Evolutionary conservation across 371 early-diverging fungal genomes (phyloP).

Genomic region (Nematocida major): DNA sequence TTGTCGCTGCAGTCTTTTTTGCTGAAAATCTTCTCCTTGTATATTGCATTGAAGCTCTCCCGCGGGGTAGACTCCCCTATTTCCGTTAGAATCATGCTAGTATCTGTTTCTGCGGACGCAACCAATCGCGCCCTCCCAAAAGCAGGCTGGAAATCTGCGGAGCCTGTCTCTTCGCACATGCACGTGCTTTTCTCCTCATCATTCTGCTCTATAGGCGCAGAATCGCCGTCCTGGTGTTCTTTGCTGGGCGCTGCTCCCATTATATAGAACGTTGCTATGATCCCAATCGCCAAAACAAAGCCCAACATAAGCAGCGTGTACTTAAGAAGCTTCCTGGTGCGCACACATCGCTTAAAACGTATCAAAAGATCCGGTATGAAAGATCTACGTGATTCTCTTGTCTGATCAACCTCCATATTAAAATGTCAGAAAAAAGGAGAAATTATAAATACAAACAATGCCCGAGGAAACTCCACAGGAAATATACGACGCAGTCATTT

Average conservation of each 20-base stretch:
- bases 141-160: neutral
- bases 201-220: too few species aligned
- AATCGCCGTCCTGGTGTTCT: too few species aligned
- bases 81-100: neutral
- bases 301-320: neutral
- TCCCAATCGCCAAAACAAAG: neutral
- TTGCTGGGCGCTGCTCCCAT: neutral
- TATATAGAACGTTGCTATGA: neutral
- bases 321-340: neutral
- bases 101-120: neutral
- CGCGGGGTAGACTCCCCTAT: neutral
- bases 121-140: neutral
- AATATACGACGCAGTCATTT: slow-evolving; percentile 38
- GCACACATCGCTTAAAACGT: neutral
- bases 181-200: too few species aligned
- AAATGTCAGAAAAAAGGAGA: slow-evolving; percentile 14
- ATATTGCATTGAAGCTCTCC: neutral
- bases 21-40: neutral
- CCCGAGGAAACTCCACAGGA: slow-evolving; percentile 1
- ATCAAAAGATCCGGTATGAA: neutral
- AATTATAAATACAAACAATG: slow-evolving; percentile 39
- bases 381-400: neutral
- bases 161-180: neutral
- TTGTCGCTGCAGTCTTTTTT: neutral
- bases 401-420: slow-evolving; percentile 23